Evolutionary conservation across 2,329 filamentous ascomycete genomes (phyloP).

Genomic region (Allantophomopsis lycopodina): DNA sequence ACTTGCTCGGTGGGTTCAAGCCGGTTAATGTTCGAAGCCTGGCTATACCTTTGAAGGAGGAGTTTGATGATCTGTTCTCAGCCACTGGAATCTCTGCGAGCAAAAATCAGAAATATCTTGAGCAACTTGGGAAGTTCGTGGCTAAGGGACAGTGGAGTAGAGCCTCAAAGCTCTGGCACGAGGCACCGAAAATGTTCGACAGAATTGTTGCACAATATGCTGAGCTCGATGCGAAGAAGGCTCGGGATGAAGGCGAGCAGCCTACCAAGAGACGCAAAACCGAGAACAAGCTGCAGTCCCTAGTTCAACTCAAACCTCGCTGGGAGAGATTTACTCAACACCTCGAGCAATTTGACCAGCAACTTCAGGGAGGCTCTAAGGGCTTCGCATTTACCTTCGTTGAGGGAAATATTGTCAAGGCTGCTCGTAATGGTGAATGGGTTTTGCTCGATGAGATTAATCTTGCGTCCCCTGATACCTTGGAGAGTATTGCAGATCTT

Average conservation of each 20-base stretch:
- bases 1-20: slow-evolving; percentile 91
- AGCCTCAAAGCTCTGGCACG: slow-evolving; percentile 73
- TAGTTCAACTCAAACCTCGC: slow-evolving; percentile 42
- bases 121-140: slow-evolving; percentile 66
- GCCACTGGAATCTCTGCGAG: slow-evolving; percentile 73
- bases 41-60: slow-evolving; percentile 80
- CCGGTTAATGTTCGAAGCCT: slow-evolving; percentile 83
- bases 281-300: slow-evolving; percentile 50
- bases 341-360: slow-evolving; percentile 66
- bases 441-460: slow-evolving; percentile 96
- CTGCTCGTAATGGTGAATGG: slow-evolving; percentile 94
- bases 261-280: slow-evolving; percentile 56
- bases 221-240: slow-evolving; percentile 23
- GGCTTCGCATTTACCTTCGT: slow-evolving; percentile 90
- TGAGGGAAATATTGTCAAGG: slow-evolving; percentile 91
- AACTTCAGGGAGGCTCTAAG: slow-evolving; percentile 59
- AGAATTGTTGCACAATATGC: slow-evolving; percentile 46
- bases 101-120: slow-evolving; percentile 78
- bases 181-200: slow-evolving; percentile 79
- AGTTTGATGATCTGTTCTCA: slow-evolving; percentile 82
- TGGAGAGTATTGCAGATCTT: slow-evolving; percentile 87
- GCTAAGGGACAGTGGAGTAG: slow-evolving; percentile 78
- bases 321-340: slow-evolving; percentile 73
- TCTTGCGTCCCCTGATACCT: slow-evolving; percentile 81
- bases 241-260: slow-evolving; percentile 36